phyloP scores from a whole-genome alignment of 164 flowering plant genomes.

The Aristolochia californica region DNA sequence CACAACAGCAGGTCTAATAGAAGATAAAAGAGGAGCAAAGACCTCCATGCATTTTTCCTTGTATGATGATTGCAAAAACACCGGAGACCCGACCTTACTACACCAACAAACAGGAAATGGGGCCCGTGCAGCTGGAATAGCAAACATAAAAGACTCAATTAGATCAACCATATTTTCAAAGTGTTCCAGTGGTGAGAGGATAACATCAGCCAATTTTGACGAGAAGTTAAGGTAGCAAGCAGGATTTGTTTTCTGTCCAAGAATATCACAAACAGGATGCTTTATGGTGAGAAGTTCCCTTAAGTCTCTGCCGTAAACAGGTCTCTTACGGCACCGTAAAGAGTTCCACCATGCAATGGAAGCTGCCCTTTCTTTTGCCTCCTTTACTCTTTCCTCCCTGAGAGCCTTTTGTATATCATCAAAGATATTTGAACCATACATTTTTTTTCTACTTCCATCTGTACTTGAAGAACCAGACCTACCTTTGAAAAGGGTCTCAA shows the following conservation, averaged over 20 bases:
- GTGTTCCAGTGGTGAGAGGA: constrained; percentile 77
- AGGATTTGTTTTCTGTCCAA: constrained; percentile 34
- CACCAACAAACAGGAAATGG: constrained; percentile 83
- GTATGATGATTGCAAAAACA: constrained; percentile 44
- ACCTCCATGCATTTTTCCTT: constrained; percentile 42
- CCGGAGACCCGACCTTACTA: constrained; percentile 48
- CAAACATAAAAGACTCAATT: constrained; percentile 89
- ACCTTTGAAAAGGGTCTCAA: constrained; percentile 16
- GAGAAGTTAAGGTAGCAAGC: constrained; percentile 43
- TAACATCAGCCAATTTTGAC: constrained; percentile 69
- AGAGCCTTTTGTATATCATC: constrained; percentile 71
- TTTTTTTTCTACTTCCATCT: constrained; percentile 17
- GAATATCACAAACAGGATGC: constrained; percentile 57
- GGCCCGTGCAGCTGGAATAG: constrained; percentile 93
- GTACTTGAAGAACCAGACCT: constrained; percentile 7
- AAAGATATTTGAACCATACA: constrained; percentile 57
- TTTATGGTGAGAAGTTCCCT: constrained; percentile 52
- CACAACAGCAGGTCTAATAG: constrained; percentile 87
- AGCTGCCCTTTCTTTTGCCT: constrained; percentile 67
- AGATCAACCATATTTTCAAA: constrained; percentile 52
- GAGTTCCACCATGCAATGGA: constrained; percentile 98
- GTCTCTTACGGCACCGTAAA: constrained; percentile 67
- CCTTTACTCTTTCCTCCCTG: constrained; percentile 56
- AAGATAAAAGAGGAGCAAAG: constrained; percentile 66
- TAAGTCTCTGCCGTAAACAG: constrained; percentile 59